Evolutionary conservation across 1,284 basidiomycete genomes (phyloP), one percentile per base, ranked within the genome.

Genomic region (Paramarasmius palmivorus): DNA sequence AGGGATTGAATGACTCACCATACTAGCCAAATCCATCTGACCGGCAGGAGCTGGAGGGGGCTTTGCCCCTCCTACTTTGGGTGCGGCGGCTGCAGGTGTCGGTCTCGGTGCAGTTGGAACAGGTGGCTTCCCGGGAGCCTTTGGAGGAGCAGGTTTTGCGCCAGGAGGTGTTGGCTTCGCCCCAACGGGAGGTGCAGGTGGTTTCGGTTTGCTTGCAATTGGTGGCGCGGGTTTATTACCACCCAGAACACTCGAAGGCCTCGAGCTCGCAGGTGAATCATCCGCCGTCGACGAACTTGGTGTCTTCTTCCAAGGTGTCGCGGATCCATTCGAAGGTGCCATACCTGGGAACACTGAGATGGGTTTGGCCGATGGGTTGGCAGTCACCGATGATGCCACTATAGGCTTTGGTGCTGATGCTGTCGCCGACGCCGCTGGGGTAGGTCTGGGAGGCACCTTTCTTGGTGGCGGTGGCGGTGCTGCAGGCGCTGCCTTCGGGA

Each of bases 11-110:
- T 37, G 5, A 78, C 86, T 73, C 62, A 90, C 88, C 49, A 78
- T 83, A 59, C 92, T 90, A 57, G 92, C 91, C 60, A 95, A 73
- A 72, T 93, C 92, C 71, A 93, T 64, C 67, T 93, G 91, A 22
- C 91, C 86, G 22, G 65, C 75, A 7, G 74, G 71, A 2, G 75
- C 73, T 46, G 66, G 63, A 20, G 63, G 65, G 42, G 68, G 68
- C 55, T 67, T 71, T 42, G 67, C 63, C 14, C 73, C 75, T 22
- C 70, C 74, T 40, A 74, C 69, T 61, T 78, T 72, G 59, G 74
- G 68, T 57, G 80, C 73, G 22, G 73, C 67, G 1, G 76, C 68
- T 3, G 75, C 71, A 39, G 77, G 70, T 19, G 66, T 61, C n/a
- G 85, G 86, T 58, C 81, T 69, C 19, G 82, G 63, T 15, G 84